phyloP scores from a whole-genome alignment of 2,329 filamentous ascomycete genomes.

The Periconia sp. region DNA sequence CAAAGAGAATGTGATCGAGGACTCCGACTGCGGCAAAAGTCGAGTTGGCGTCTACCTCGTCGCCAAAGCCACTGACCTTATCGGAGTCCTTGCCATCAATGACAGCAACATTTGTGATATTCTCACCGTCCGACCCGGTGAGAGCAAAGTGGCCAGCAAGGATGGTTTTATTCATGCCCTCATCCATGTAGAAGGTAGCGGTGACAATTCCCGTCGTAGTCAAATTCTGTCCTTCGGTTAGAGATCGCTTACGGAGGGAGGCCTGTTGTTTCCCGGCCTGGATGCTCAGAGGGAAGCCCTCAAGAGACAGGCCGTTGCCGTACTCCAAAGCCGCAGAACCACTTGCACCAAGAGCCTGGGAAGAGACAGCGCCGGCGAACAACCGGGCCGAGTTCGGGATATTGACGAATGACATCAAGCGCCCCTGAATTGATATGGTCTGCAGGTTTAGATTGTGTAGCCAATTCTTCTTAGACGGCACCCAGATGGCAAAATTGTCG shows the following conservation, averaged over 20 bases:
- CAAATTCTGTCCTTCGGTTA: slow-evolving; percentile 50
- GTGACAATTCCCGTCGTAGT: slow-evolving; percentile 72
- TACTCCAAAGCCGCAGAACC: slow-evolving; percentile 71
- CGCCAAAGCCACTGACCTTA: slow-evolving; percentile 71
- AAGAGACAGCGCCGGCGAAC: slow-evolving; percentile 83
- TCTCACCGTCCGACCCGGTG: slow-evolving; percentile 69
- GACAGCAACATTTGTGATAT: slow-evolving; percentile 80
- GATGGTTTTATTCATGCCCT: slow-evolving; percentile 79
- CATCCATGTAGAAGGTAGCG: slow-evolving; percentile 76
- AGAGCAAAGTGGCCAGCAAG: slow-evolving; percentile 86
- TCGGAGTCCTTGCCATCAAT: slow-evolving; percentile 76
- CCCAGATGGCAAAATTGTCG: slow-evolving; percentile 87
- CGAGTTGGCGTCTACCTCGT: slow-evolving; percentile 72
- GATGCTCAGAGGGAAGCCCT: slow-evolving; percentile 53
- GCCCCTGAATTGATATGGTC: slow-evolving; percentile 72
- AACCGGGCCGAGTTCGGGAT: slow-evolving; percentile 67
- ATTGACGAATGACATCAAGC: slow-evolving; percentile 73
- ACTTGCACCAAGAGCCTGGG: slow-evolving; percentile 73
- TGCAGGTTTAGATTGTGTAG: slow-evolving; percentile 74
- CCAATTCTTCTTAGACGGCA: slow-evolving; percentile 86
- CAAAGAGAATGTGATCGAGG: slow-evolving; percentile 66
- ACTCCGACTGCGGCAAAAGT: slow-evolving; percentile 72
- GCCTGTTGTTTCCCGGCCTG: slow-evolving; percentile 33
- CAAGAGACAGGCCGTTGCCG: slow-evolving; percentile 37
- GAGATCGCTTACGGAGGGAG: slow-evolving; percentile 49